phyloP scores from a whole-genome alignment of 306 rosid species.

The Cajanus cajan region DNA sequence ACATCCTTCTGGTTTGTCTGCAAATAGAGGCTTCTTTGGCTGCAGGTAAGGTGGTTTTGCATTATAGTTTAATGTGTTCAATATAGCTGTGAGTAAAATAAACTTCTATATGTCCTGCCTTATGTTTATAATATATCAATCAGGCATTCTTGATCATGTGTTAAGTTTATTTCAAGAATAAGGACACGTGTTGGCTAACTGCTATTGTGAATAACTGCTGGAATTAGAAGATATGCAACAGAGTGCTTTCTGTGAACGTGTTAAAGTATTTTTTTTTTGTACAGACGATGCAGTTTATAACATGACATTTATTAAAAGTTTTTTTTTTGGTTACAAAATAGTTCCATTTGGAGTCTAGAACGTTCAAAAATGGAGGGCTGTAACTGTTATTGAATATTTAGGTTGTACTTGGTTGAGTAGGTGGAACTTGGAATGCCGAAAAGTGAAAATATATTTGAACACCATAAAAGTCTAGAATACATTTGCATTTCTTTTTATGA shows the following conservation, averaged over 20 bases:
- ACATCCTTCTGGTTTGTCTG: slow-evolving; percentile 98
- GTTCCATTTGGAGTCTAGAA: neutral
- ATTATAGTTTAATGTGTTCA: neutral
- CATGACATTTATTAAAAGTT: neutral
- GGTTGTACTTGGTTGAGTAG: neutral
- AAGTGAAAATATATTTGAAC: neutral
- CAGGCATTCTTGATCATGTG: neutral
- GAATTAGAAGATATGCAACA: neutral
- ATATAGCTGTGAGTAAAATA: neutral
- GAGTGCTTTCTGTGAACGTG: neutral
- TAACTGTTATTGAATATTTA: neutral
- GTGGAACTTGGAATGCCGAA: neutral
- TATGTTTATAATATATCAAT: neutral
- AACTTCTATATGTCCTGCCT: neutral
- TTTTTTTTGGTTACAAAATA: neutral
- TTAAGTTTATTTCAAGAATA: slow-evolving; percentile 2
- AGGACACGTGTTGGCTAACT: neutral
- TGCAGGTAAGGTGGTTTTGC: slow-evolving; percentile 63
- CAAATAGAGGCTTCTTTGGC: slow-evolving; percentile 91
- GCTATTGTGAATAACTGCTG: neutral
- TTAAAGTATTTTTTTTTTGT: neutral
- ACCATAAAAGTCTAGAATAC: neutral
- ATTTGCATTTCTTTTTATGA: neutral
- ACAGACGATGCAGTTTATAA: neutral
- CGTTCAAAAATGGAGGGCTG: neutral